Evolutionary conservation across 2,329 filamentous ascomycete species (phyloP), one percentile per base, ranked within the genome.

Genomic region (Penicillium sumatraense): DNA sequence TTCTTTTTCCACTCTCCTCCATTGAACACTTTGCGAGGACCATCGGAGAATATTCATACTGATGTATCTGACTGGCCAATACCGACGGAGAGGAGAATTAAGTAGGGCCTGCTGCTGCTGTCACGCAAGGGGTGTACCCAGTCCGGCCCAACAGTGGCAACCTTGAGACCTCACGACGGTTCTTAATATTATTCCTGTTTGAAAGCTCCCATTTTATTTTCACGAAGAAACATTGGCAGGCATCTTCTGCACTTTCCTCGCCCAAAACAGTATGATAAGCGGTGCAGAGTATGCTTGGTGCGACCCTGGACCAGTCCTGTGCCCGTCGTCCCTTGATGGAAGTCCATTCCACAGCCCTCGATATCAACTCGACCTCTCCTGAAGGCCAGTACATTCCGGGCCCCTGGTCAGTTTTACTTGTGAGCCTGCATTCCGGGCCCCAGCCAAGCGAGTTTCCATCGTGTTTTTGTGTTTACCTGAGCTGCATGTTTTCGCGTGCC

Each of bases 371-470:
- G 16, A 24, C 10, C n/a, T 20, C 16, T 24, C 16, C 42, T 31
- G 7, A 9, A 31, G 26, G 16, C 16, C 33, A 26, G 9, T 5
- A 21, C 42, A 46, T 46, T 46, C 42, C 42, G 23, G n/a, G 10
- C n/a, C 24, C 20, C 29, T 10, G 13, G 13, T 24, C n/a, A 27
- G 20, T 11, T n/a, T 16, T n/a, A 3, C 14, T 11, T 20, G 1
- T 29, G 21, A 11, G 24, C 45, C 54, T 51, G 29, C 61, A 64
- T 64, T 59, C 56, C 38, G 14, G 10, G 8, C 53, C 52, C 29
- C 24, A 8, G 18, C 10, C 26, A 27, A 51, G 20, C 20, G 36
- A 4, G 31, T 53, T 23, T 45, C 20, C 29, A 14, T 31, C 29
- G 29, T n/a, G 29, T 49, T 18, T 36, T 46, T 20, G 54, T 54